Base-by-base conservation (phyloP, 805 yeast species). In the Kazachstania martiniae region DNA sequence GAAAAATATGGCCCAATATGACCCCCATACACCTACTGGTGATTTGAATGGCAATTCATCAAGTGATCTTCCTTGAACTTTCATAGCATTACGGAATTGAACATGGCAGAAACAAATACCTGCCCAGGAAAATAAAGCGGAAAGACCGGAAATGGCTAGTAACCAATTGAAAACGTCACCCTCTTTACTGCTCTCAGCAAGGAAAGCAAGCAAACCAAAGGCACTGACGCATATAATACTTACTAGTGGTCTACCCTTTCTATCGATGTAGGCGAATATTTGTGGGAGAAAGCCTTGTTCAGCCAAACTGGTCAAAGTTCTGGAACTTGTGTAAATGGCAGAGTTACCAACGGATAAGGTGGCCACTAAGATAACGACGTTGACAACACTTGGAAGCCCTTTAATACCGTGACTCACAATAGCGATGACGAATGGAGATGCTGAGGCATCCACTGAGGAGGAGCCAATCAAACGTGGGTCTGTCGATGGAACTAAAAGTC, bases 351-450 rank as follows among this genome's bases (percentile, higher is more conserved):
- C 86, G 9, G 85, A 77, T 30, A 77, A 51, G 16, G 76, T 77
- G 5, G 86, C 70, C 33, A 77, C 60, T 45, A 79, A 59, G 39
- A 79, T 76, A 30, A 79, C 79, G 6, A 72, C 82, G 47, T 79
- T 79, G 59, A 79, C 65, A 21, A 79, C 70, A 25, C 72, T 64
- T 18, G 83, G 83, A 31, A 77, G 56, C 27, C 77, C 85, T 21
- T 53, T 59, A 40, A 77, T 74, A 37, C 83, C 82, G 18, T 79
- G 80, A 30, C 66, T 63, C 21, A 54, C 61, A 35, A 78, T 70
- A 21, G 89, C 82, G 57, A 81, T 73, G 33, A 80, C 89, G 44
- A 80, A 80, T 12, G 91, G 89, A 12, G 87, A 79, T 9, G 85
- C 81, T 12, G 75, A 58, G 27, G 78, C 79, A 41, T 70, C 73